Evolutionary conservation across 2,329 filamentous ascomycete species (phyloP), one percentile per base, ranked within the genome.

Genomic region (Calonectria leucothoes): DNA sequence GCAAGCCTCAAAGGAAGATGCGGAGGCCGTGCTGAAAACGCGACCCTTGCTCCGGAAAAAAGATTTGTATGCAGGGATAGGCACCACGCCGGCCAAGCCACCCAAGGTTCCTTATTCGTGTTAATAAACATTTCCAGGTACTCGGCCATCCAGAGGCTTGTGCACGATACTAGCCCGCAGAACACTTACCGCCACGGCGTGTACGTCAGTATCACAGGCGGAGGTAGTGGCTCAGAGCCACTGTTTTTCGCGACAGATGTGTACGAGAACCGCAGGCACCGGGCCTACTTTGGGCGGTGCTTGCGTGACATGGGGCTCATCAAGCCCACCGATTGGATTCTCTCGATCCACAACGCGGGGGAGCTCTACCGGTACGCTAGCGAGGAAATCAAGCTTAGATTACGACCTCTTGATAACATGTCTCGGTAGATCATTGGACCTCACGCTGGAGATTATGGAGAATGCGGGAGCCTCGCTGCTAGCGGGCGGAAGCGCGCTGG

Each of bases 121-220:
- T 25, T 39, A 74, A 2, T 78, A n/a, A 1, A 3, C 2, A 0
- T 2, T 6, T 17, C 3, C 8, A 87, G 85, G 0, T 86, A 87
- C 42, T 71, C 71, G 0, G 71, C 74, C 0, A 82, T 86, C 25
- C 74, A 83, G 17, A 79, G 85, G 17, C 82, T 88, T 1, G 78
- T 83, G 6, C 63, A 79, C 3, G 86, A 87, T 67, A 75, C 74
- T 0, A 78, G 71, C 31, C 76, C 81, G 0, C 27, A 79, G 1
- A 87, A 87, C 72, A 82, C 76, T 0, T 88, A 84, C 69, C 85
- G 86, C 0, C 79, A 78, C 3, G 81, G 80, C 27, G 75, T 81
- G 3, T 88, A 88, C 65, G 80, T 83, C 0, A 86, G 85, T 49
- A 79, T 80, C 0, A 88, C 86, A 0, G 86, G 87, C 0, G 87